Base-by-base conservation (phyloP, 495 filamentous ascomycete species). In the Talaromyces thailandensis region DNA sequence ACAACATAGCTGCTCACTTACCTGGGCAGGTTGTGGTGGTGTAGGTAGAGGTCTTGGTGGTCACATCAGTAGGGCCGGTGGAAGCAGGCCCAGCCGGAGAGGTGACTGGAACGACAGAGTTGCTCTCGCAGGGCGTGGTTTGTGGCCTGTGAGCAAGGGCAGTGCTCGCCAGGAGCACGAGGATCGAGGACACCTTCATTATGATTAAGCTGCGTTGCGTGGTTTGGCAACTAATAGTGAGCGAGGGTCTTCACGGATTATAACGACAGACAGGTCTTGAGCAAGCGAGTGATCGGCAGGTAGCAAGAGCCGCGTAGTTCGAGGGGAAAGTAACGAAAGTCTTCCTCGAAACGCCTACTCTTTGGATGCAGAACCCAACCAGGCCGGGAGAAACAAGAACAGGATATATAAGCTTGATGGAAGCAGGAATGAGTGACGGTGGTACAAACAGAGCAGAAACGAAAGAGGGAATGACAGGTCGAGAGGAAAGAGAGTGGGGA, bases 21-120 rank as follows among this genome's bases (percentile, higher is more conserved):
- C 60, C 60, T 25, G 61, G 53, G 37, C 61, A 56, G n/a, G 61
- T 63, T 8, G 67, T 65, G 8, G 67, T 63, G 7, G 57, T 61
- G 28, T 65, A 64, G 1, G 62, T 60, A 21, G 62, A 60, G 1
- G 56, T 57, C 35, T 63, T 58, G 21, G 62, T 63, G 5, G 40
- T 35, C 16, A 61, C 26, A 7, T 37, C 43, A n/a, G 25, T 28
- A 11, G 59, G 23, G 12, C 35, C 35, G 9, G 35, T 40, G 14
- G 43, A 48, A 6, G n/a, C 3, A 48, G 43, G 43, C 6, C n/a
- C 16, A 55, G 51, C 8, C n/a, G 23, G 8, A 1, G 45, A 51
- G 6, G 51, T 26, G 8, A 55, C 51, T 28, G 51, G 51, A 28
- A 55, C 26, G n/a, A 55, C 23, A 55, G 26, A n/a, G 51, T 55